Evolutionary conservation across 176 grass and related monocot species (phyloP).

Genomic region (Eragrostis curvula): DNA sequence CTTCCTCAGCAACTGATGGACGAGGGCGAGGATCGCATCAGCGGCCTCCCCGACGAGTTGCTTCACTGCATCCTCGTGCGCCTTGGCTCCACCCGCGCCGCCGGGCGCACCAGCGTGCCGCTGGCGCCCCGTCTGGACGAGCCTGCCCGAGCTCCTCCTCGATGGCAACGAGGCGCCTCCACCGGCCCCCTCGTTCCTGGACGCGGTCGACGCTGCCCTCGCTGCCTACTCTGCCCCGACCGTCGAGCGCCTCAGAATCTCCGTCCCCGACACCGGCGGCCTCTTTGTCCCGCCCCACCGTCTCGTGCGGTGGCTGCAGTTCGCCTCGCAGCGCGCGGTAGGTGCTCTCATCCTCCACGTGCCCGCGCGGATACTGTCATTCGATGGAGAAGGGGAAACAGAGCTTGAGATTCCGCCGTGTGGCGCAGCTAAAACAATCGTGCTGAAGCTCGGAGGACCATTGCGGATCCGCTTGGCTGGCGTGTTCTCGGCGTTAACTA

Average conservation of each 20-base stretch:
- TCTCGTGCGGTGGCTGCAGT: not conserved
- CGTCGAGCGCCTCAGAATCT: not conserved
- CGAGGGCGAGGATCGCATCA: not conserved
- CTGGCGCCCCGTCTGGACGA: constrained; percentile 13
- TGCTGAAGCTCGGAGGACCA: not conserved
- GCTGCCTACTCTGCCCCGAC: not conserved
- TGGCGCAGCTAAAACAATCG: not conserved
- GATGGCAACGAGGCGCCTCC: no score
- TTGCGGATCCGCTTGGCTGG: not conserved
- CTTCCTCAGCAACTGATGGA: no score
- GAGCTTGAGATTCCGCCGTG: not conserved
- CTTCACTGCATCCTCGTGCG: not conserved
- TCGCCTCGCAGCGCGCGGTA: not conserved
- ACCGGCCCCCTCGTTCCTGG: not conserved
- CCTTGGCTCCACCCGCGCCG: not conserved
- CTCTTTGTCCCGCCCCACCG: not conserved
- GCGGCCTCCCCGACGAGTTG: constrained; percentile 27
- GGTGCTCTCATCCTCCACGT: not conserved
- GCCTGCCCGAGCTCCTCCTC: constrained; percentile 1
- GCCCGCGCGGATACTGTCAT: no score
- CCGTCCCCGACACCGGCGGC: fast-evolving
- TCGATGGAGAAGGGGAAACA: no score
- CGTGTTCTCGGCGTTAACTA: not conserved
- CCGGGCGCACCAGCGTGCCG: not conserved
- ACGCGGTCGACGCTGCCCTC: not conserved